These are phyloP conservation scores for Coemansia sp. DNA, from an alignment of 192 early-diverging fungal genomes.

Conservation along the genomic window DNA sequence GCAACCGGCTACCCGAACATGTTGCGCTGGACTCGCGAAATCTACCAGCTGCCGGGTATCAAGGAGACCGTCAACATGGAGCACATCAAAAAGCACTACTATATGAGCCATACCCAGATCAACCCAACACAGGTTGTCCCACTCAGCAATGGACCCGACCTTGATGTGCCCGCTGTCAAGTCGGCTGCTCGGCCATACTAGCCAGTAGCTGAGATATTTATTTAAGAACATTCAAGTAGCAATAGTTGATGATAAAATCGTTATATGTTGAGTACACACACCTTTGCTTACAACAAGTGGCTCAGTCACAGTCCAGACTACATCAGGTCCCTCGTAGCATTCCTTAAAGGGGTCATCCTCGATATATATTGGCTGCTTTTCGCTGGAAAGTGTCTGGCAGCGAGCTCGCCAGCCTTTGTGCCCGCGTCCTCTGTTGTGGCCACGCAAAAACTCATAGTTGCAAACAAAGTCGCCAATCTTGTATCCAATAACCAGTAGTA, in stretches of 20 bases:
- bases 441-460: constrained; percentile 21
- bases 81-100: constrained; percentile 97
- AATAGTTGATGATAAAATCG: no score
- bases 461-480: constrained; percentile 38
- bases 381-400: background rate
- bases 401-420: constrained; percentile 17
- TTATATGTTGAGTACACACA: no score
- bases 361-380: constrained; percentile 20
- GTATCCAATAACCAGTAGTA: constrained; percentile 38
- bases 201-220: background rate
- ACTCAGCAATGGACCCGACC: constrained; percentile 68
- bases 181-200: constrained; percentile 40
- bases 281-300: background rate
- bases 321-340: background rate
- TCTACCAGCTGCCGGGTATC: constrained; percentile 83
- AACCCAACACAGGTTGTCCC: constrained; percentile 88
- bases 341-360: background rate
- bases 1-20: constrained; percentile 86
- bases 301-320: background rate
- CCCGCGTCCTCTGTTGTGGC: constrained; percentile 13
- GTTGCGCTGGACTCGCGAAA: constrained; percentile 76
- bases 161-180: constrained; percentile 32
- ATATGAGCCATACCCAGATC: constrained; percentile 86
- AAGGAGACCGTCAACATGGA: constrained; percentile 88
- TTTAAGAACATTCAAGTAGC: background rate